Evolutionary conservation across 495 filamentous ascomycete species (phyloP).

Genomic region (Neurospora sublineolata): DNA sequence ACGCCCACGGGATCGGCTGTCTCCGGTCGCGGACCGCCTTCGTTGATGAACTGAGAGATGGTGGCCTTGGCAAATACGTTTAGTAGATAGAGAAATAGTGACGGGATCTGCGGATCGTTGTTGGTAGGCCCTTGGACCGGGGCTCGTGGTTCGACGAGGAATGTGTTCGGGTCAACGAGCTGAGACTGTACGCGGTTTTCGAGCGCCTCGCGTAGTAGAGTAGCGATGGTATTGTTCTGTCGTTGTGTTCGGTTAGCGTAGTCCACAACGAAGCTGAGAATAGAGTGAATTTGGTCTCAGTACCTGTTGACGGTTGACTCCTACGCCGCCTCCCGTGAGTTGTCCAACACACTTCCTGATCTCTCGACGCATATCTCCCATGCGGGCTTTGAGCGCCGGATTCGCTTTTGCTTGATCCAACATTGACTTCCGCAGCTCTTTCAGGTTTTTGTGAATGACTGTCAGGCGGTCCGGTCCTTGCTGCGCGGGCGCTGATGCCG

Average conservation of each 20-base stretch:
- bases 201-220: conserved; percentile 37
- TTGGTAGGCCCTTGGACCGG: conserved; percentile 39
- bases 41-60: conserved; percentile 62
- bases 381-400: conserved; percentile 43
- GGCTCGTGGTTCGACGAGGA: conserved; percentile 46
- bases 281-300: conserved; percentile 9
- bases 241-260: background rate
- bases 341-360: conserved; percentile 65
- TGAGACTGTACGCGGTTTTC: conserved; percentile 37
- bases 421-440: conserved; percentile 53
- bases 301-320: conserved; percentile 49
- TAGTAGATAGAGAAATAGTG: conserved; percentile 68
- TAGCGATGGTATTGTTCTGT: conserved; percentile 28
- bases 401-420: conserved; percentile 35
- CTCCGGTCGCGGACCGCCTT: conserved; percentile 56
- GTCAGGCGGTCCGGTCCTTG: conserved; percentile 37
- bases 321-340: conserved; percentile 47
- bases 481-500: background rate
- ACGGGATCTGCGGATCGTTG: conserved; percentile 47
- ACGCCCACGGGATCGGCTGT: conserved; percentile 78
- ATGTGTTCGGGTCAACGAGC: conserved; percentile 54
- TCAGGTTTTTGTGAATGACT: conserved; percentile 60
- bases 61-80: conserved; percentile 73
- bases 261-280: background rate
- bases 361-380: conserved; percentile 65